Conservation (phyloP, 805 yeast species). For the Clavispora fructus region DNA sequence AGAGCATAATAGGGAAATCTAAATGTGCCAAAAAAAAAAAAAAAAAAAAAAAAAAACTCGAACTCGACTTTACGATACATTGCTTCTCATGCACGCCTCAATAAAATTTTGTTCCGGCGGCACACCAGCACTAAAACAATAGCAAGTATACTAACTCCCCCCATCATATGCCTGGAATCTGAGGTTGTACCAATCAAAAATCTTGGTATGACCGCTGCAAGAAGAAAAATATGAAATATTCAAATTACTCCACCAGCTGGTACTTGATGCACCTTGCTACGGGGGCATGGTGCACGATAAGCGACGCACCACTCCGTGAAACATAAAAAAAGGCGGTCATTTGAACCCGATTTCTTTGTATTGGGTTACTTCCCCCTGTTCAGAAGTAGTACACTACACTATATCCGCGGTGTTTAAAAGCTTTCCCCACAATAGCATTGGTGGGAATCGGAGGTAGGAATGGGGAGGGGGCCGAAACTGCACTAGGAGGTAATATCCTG, state of each 20-base stretch:
- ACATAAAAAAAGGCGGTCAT: too few relatives aligned
- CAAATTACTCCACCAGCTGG: background rate
- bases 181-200: too few relatives aligned
- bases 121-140: background rate
- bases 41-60: conserved; percentile 1
- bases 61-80: background rate
- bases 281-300: conserved; percentile 1
- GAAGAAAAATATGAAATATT: too few relatives aligned
- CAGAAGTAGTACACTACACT: too few relatives aligned
- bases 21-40: conserved; percentile 1
- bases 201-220: too few relatives aligned
- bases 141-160: background rate
- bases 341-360: too few relatives aligned
- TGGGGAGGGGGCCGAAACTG: background rate
- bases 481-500: background rate
- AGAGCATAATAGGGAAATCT: background rate
- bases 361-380: too few relatives aligned
- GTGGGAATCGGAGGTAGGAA: background rate
- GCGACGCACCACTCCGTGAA: background rate
- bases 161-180: too few relatives aligned
- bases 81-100: background rate
- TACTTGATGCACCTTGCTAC: background rate
- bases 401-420: too few relatives aligned
- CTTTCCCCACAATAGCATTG: background rate
- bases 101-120: background rate